These are phyloP conservation scores for Nephelium lappaceum DNA, from an alignment of 345 rosid species.

Conservation along the genomic window DNA sequence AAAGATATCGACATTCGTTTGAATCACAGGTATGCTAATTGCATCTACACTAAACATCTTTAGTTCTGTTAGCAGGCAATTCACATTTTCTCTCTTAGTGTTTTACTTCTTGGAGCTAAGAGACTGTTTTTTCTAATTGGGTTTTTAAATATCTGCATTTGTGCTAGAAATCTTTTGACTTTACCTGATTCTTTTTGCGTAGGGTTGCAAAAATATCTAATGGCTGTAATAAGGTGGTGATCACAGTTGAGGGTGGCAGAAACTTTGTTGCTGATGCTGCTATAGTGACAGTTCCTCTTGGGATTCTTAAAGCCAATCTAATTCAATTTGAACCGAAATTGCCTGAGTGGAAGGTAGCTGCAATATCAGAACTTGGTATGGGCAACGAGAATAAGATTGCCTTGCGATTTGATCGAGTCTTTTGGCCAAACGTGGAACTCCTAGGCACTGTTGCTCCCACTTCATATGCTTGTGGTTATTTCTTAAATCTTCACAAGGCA, in stretches of 20 bases:
- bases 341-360: conserved; percentile 81
- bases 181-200: conserved; percentile 11
- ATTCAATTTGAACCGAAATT: conserved; percentile 81
- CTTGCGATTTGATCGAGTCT: conserved; percentile 57
- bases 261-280: conserved; percentile 76
- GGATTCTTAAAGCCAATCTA: conserved; percentile 78
- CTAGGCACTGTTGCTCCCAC: conserved; percentile 72
- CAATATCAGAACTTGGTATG: conserved; percentile 76
- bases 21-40: conserved; percentile 60
- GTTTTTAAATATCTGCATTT: background rate
- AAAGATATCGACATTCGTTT: conserved; percentile 69
- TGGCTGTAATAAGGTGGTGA: conserved; percentile 55
- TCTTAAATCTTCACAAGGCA: conserved; percentile 86
- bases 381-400: conserved; percentile 90
- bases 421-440: conserved; percentile 88
- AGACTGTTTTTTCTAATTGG: background rate
- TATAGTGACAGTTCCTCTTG: conserved; percentile 74
- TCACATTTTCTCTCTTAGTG: background rate
- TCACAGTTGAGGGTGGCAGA: conserved; percentile 60
- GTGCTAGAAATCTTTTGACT: conserved; percentile 13
- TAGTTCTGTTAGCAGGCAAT: background rate
- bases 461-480: conserved; percentile 82
- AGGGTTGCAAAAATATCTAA: conserved; percentile 65
- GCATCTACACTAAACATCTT: background rate
- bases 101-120: background rate